A percentile compares a stretch with the other conserved stretches of the same genome.
Conservation (phyloP, 139 green algal genomes). For the Yamagishiella unicocca region DNA sequence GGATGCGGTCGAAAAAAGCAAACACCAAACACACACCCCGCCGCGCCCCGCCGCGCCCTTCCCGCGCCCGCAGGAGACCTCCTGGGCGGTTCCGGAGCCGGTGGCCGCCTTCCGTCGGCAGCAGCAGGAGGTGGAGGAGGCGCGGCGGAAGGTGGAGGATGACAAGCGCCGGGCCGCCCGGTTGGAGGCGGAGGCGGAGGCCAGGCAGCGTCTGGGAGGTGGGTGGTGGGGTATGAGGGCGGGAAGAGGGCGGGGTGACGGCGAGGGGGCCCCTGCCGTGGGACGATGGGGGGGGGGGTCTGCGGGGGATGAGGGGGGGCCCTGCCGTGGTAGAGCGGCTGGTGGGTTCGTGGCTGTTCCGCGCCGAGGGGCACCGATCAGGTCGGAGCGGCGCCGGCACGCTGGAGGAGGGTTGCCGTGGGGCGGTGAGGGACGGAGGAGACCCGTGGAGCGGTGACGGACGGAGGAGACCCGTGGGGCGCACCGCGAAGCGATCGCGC, state of each 20-base stretch:
- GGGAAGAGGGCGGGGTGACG: background rate
- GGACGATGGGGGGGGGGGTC: background rate
- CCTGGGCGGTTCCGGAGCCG: constrained; percentile 17
- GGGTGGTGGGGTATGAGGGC: background rate
- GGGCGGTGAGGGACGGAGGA: no score
- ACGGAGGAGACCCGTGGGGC: no score
- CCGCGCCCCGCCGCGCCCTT: background rate
- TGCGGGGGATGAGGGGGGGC: background rate
- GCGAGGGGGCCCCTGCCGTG: background rate
- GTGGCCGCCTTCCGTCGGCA: background rate
- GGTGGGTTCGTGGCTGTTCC: no score
- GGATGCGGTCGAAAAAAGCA: no score
- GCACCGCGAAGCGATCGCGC: no score
- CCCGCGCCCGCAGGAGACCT: constrained; percentile 1
- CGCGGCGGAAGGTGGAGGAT: constrained; percentile 25
- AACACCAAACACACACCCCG: no score
- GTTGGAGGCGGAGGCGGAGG: constrained; percentile 2
- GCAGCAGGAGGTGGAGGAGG: constrained; percentile 23
- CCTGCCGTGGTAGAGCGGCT: no score
- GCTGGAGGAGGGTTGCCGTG: no score
- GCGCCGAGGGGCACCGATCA: no score
- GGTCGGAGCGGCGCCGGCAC: no score
- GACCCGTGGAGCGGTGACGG: no score
- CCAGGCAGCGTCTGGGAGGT: background rate
- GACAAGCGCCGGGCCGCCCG: background rate